These are phyloP conservation scores for Leucogyrophana mollusca DNA, from an alignment of 768 basidiomycete genomes.

Conservation along the genomic window DNA sequence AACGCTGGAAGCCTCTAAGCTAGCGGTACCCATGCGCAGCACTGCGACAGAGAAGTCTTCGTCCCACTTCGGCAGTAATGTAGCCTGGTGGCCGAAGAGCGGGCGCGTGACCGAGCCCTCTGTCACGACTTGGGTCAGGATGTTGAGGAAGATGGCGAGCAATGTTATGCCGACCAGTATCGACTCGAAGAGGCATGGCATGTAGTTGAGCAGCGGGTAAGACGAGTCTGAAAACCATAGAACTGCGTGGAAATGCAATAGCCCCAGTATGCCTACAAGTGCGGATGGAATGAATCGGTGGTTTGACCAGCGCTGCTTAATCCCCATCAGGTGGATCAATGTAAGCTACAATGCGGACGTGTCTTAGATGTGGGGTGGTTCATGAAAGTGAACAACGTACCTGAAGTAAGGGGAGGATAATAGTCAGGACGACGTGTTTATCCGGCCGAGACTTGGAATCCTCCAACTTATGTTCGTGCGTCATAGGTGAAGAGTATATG, in stretches of 20 bases:
- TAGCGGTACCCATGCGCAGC: conserved; percentile 70
- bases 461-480: conserved; percentile 43
- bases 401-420: conserved; percentile 72
- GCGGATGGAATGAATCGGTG: conserved; percentile 72
- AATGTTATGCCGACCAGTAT: conserved; percentile 54
- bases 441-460: conserved; percentile 64
- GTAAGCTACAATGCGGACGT: conserved; percentile 41
- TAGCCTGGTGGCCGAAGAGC: conserved; percentile 49
- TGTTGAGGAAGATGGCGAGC: conserved; percentile 60
- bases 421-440: conserved; percentile 69
- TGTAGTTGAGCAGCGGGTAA: conserved; percentile 73
- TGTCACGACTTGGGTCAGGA: conserved; percentile 62
- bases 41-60: conserved; percentile 75
- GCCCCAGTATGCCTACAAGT: conserved; percentile 54
- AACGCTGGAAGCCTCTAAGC: conserved; percentile 71
- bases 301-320: conserved; percentile 59
- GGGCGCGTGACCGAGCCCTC: conserved; percentile 58
- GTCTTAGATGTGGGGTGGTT: background rate
- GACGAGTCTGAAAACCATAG: conserved; percentile 44
- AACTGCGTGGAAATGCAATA: conserved; percentile 68
- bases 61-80: conserved; percentile 52
- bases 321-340: conserved; percentile 64
- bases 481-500: conserved; percentile 66
- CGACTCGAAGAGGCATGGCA: conserved; percentile 73
- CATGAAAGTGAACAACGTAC: conserved; percentile 32